Base-by-base conservation (phyloP, 2,329 filamentous ascomycete genomes). In the Diaporthe vexans region DNA sequence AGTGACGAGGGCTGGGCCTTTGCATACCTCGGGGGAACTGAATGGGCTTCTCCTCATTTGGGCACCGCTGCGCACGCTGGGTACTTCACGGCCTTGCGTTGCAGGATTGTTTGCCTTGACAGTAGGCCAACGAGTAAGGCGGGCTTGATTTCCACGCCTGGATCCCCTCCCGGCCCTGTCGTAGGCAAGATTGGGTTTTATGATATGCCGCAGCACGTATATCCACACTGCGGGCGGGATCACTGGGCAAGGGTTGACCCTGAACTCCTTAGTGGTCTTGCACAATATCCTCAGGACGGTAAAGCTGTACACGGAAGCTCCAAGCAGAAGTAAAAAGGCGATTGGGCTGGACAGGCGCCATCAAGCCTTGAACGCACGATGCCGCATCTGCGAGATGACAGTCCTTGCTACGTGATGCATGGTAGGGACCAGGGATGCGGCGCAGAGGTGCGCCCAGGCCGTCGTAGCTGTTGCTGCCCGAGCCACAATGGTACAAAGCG, bases 351-450 rank as follows among this genome's bases (percentile, higher is more conserved):
- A 59, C 65, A 72, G 69, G 52, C 67, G 71, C 70, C 54, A 72
- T 46, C 59, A 57, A 72, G 69, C 73, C 54, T 58, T 67, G 43
- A 52, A 74, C 65, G 73, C 73, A 74, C 70, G 70, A 74, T 74
- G 70, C 70, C 70, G 73, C 70, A 69, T 68, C 73, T 74, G 73
- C 73, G 46, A 74, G 70, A 74, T 74, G 73, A 74, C 54, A 58
- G 54, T 56, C 59, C 40, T 35, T 58, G 59, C 70, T 56, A 40
- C 73, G 61, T 48, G 59, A 58, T 61, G 56, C 71, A 69, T 68
- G 63, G 65, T 48, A 73, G 43, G 73, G 69, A 73, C 71, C 29
- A 71, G 24, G 70, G 59, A 52, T 48, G 73, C 69, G 69, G 69
- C 69, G 57, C 69, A 29, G 21, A 48, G 54, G 54, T 72, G 61